A percentile compares a stretch with the other conserved stretches of the same genome.
Evolutionary conservation across 306 rosid genomes (phyloP).

Genomic region (Carpinus fangiana): DNA sequence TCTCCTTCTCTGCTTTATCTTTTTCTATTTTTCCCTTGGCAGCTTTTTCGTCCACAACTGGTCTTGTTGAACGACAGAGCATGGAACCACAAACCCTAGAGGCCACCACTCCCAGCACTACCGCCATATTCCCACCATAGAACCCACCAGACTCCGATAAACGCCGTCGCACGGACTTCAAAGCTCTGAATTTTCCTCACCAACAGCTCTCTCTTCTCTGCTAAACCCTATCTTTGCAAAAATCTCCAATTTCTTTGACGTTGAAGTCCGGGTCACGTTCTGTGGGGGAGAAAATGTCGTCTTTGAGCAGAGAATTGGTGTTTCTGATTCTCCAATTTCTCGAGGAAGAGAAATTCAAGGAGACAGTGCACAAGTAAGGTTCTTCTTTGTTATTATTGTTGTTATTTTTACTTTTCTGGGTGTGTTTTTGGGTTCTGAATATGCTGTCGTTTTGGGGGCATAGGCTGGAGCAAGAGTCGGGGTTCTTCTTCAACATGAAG

Average conservation of each 20-base stretch:
- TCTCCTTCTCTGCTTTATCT: conserved; percentile 36
- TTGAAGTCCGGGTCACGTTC: neutral
- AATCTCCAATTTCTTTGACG: neutral
- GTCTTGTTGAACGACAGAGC: neutral
- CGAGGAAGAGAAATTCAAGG: conserved; percentile 76
- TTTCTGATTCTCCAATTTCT: conserved; percentile 86
- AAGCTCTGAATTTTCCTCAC: neutral
- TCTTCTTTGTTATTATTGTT: neutral
- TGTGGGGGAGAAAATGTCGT: conserved; percentile 45
- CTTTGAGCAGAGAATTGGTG: conserved; percentile 85
- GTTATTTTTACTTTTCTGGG: neutral
- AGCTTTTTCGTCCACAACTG: conserved; percentile 42
- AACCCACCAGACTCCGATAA: conserved; percentile 1
- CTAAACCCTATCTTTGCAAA: neutral
- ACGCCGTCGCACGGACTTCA: conserved; percentile 8
- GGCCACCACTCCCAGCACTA: neutral
- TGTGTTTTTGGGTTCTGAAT: neutral
- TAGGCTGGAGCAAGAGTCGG: conserved; percentile 93
- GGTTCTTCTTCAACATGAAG: conserved; percentile 83
- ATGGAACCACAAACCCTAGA: conserved; percentile 34
- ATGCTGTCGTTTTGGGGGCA: neutral
- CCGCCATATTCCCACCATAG: neutral
- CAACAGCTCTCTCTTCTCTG: neutral
- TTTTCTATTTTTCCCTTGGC: neutral
- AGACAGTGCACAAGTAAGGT: conserved; percentile 67